Evolutionary conservation across 2,329 filamentous ascomycete species (phyloP).

Genomic region (Neoascochyta sp.): DNA sequence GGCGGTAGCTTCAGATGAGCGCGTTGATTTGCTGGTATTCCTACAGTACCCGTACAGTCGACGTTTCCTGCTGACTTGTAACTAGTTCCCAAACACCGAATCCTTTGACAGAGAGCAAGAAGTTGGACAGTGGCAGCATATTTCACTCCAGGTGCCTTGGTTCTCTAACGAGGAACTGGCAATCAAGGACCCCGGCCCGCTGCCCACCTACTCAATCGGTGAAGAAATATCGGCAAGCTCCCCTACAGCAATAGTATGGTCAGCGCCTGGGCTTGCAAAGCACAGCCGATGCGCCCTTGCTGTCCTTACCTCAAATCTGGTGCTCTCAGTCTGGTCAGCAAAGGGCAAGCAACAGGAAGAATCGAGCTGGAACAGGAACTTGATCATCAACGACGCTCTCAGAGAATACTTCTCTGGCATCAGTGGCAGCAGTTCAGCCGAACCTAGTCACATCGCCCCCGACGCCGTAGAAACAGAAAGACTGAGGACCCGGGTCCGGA

Average conservation of each 20-base stretch:
- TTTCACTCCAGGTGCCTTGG: conserved; percentile 47
- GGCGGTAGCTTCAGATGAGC: conserved; percentile 55
- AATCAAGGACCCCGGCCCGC: conserved; percentile 44
- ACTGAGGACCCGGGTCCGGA: conserved; percentile 39
- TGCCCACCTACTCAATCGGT: conserved; percentile 52
- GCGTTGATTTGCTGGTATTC: conserved; percentile 51
- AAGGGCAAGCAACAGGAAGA: conserved; percentile 41
- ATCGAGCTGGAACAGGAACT: conserved; percentile 50
- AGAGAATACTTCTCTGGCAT: conserved; percentile 35
- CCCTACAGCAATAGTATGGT: conserved; percentile 54
- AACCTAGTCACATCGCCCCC: conserved; percentile 14
- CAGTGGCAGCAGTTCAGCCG: conserved; percentile 3
- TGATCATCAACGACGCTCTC: conserved; percentile 52
- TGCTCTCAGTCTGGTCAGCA: conserved; percentile 56
- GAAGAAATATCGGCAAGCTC: conserved; percentile 56
- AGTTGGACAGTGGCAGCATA: conserved; percentile 34
- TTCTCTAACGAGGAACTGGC: conserved; percentile 52
- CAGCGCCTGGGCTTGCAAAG: conserved; percentile 52
- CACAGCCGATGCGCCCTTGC: conserved; percentile 54
- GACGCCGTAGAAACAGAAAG: conserved; percentile 33
- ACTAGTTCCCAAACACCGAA: conserved; percentile 34
- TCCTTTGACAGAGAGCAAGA: conserved; percentile 26
- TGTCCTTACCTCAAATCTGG: conserved; percentile 54
- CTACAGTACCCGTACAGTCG: neutral
- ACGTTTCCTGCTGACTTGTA: conserved; percentile 4